Evolutionary conservation across 2,329 filamentous ascomycete genomes (phyloP).

Genomic region (Fusarium fujikuroi): DNA sequence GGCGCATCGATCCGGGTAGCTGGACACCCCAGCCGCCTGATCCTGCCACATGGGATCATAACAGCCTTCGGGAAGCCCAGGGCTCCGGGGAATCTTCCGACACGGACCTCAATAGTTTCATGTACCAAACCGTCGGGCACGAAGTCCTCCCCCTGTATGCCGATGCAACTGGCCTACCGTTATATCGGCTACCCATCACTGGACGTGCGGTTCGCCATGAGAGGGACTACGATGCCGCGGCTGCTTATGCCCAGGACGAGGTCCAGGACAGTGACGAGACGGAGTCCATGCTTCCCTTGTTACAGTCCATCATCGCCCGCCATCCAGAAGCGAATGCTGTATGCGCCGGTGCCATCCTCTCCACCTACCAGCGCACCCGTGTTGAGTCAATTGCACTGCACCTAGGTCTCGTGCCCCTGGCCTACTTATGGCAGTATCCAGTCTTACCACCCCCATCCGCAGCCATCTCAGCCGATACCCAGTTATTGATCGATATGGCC

Average conservation of each 20-base stretch:
- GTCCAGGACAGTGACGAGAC: constrained; percentile 76
- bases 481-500: constrained; percentile 84
- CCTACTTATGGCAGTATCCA: constrained; percentile 94
- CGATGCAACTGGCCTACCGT: constrained; percentile 78
- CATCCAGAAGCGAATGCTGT: constrained; percentile 89
- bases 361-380: constrained; percentile 95
- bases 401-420: constrained; percentile 82
- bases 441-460: constrained; percentile 65
- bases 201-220: constrained; percentile 77
- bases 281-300: constrained; percentile 82
- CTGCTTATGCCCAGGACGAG: constrained; percentile 29
- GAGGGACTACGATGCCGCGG: constrained; percentile 70
- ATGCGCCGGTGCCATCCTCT: constrained; percentile 90
- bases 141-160: constrained; percentile 86
- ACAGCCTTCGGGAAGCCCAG: constrained; percentile 8
- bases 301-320: constrained; percentile 70
- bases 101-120: constrained; percentile 89
- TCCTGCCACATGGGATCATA: constrained; percentile 7
- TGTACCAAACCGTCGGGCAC: constrained; percentile 99
- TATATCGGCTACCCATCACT: constrained; percentile 82
- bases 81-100: constrained; percentile 41
- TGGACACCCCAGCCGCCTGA: constrained; percentile 27
- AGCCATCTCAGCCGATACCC: constrained; percentile 55
- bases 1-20: constrained; percentile 38
- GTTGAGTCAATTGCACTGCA: constrained; percentile 91